Conservation (phyloP, 202 grass and related monocot species). For the Brachypodium distachyon region DNA sequence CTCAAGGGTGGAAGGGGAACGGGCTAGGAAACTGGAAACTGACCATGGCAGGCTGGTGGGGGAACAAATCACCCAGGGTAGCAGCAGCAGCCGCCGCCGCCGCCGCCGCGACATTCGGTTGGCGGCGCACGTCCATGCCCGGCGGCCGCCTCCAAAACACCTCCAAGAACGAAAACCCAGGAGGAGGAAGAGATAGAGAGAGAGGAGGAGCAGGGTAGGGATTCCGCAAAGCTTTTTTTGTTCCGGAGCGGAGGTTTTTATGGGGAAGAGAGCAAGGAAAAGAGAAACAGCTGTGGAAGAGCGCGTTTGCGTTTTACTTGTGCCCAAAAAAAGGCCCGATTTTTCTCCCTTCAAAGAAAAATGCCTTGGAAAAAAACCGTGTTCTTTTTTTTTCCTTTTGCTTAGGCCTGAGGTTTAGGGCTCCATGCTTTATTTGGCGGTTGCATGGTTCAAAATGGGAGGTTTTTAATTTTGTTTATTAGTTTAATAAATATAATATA, state of each 20-base stretch:
- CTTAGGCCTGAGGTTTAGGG: background rate
- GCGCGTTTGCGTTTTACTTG: background rate
- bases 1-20: background rate
- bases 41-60: constrained; percentile 26
- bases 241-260: constrained; percentile 17
- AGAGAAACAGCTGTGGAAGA: background rate
- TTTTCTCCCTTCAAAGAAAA: background rate
- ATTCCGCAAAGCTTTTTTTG: constrained; percentile 14
- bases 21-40: background rate
- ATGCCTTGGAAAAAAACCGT: background rate
- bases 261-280: background rate
- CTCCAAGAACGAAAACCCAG: background rate
- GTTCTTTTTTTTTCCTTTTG: background rate
- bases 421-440: background rate
- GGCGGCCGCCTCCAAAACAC: background rate
- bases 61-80: constrained; percentile 20
- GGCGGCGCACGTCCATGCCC: constrained; percentile 36
- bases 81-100: background rate
- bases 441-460: background rate
- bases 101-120: constrained; percentile 5
- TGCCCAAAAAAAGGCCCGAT: background rate
- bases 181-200: background rate
- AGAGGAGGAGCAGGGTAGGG: background rate
- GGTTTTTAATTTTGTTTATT: too few species aligned
- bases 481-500: too few species aligned